Conservation (phyloP, 768 basidiomycete genomes). For the Boletales sp. region DNA sequence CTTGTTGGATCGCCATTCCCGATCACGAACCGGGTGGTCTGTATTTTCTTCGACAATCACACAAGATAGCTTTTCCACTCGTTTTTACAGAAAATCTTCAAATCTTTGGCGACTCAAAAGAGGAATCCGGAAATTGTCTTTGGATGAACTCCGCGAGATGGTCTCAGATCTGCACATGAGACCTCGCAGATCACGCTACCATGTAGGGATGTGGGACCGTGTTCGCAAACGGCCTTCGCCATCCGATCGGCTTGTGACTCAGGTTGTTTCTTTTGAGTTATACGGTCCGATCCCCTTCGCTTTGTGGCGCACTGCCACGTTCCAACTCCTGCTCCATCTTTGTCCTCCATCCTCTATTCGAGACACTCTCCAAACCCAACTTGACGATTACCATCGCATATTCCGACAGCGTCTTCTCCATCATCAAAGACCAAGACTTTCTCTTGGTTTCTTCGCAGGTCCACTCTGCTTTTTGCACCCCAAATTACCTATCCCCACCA, state of each 20-base stretch:
- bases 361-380: not conserved
- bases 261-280: conserved; percentile 40
- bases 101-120: conserved; percentile 19
- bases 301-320: conserved; percentile 32
- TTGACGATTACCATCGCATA: not conserved
- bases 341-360: conserved; percentile 13
- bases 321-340: conserved; percentile 33
- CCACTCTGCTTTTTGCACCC: too few relatives aligned
- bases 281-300: conserved; percentile 33
- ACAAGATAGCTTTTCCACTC: conserved; percentile 28
- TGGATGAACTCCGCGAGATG: conserved; percentile 15
- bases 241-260: conserved; percentile 6
- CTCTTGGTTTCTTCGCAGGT: conserved; percentile 33
- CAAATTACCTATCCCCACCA: conserved; percentile 12
- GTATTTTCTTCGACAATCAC: conserved; percentile 31
- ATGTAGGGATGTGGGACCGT: conserved; percentile 15
- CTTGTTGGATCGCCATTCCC: conserved; percentile 26
- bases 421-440: conserved; percentile 25
- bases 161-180: conserved; percentile 20
- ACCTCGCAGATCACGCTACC: conserved; percentile 10
- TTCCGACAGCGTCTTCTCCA: not conserved
- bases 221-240: conserved; percentile 49
- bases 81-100: conserved; percentile 27
- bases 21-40: conserved; percentile 18
- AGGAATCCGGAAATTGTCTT: conserved; percentile 29